These are phyloP conservation scores for Capronia epimyces DNA, from an alignment of 2,329 filamentous ascomycete species.

Conservation along the genomic window DNA sequence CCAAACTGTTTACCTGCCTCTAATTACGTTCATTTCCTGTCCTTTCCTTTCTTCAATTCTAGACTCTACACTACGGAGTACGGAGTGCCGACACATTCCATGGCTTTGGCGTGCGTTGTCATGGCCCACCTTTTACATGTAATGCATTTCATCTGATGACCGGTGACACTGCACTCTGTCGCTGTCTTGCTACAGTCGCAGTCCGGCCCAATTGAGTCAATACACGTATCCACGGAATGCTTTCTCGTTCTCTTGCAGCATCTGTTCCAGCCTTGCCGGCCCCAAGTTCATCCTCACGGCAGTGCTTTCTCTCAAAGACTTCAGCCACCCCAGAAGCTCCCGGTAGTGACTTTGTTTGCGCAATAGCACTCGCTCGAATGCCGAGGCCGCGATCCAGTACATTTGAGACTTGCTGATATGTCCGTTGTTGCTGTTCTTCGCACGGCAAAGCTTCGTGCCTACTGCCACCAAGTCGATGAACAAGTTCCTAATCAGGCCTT, in stretches of 20 bases:
- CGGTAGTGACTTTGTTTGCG: conserved; percentile 66
- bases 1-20: not conserved
- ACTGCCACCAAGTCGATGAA: conserved; percentile 62
- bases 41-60: not conserved
- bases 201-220: conserved; percentile 6
- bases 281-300: conserved; percentile 20
- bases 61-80: too few relatives aligned
- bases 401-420: conserved; percentile 56
- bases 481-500: conserved; percentile 58
- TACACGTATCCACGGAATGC: conserved; percentile 26
- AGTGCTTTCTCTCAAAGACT: conserved; percentile 35
- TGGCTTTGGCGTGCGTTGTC: not conserved
- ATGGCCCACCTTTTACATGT: too few relatives aligned
- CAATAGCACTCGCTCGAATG: conserved; percentile 63
- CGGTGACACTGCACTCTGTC: too few relatives aligned
- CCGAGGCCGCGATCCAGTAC: conserved; percentile 60
- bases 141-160: not conserved
- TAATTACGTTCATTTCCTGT: too few relatives aligned
- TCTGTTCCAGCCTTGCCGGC: conserved; percentile 3
- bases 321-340: conserved; percentile 64
- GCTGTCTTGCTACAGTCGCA: not conserved
- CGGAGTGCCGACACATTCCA: too few relatives aligned
- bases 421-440: conserved; percentile 48
- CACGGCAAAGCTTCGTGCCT: conserved; percentile 52
- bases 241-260: conserved; percentile 15